A percentile compares a stretch with the other conserved stretches of the same genome.
These are phyloP conservation scores for Rhodotorula kratochvilovae DNA, from an alignment of 768 basidiomycete species.

Conservation along the genomic window DNA sequence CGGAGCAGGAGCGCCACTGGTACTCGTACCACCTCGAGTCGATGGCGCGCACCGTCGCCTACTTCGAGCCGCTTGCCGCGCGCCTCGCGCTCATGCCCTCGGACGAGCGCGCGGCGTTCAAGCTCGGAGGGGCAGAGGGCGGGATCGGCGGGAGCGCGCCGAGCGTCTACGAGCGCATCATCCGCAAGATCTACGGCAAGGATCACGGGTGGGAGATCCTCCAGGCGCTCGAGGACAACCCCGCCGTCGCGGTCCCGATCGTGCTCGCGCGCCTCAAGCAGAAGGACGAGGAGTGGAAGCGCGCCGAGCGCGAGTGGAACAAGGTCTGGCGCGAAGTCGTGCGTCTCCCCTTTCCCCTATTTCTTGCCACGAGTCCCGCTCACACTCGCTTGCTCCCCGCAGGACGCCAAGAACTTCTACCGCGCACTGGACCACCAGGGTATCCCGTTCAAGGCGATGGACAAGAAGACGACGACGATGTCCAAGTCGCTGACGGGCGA, in stretches of 20 bases:
- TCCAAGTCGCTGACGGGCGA: conserved; percentile 75
- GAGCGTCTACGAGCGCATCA: conserved; percentile 79
- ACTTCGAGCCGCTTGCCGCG: conserved; percentile 77
- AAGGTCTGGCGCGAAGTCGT: conserved; percentile 92
- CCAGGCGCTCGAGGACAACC: conserved; percentile 82
- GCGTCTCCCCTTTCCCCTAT: not conserved
- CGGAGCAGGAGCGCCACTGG: conserved; percentile 98
- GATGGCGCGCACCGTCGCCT: conserved; percentile 76
- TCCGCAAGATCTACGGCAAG: conserved; percentile 88
- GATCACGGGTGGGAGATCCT: conserved; percentile 71
- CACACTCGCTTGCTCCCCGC: not conserved
- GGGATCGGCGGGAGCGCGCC: conserved; percentile 77
- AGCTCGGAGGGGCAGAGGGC: conserved; percentile 64
- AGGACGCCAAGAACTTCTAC: conserved; percentile 93
- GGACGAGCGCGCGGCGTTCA: conserved; percentile 76
- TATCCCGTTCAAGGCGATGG: conserved; percentile 86
- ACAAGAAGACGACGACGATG: conserved; percentile 86
- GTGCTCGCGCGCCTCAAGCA: conserved; percentile 83
- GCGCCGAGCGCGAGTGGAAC: conserved; percentile 90
- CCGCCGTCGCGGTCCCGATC: conserved; percentile 82
- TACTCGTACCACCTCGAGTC: conserved; percentile 92
- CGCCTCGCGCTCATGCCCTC: conserved; percentile 82
- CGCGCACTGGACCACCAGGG: conserved; percentile 96
- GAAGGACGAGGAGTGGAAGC: conserved; percentile 95
- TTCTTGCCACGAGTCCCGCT: not conserved